Evolutionary conservation across 2,329 filamentous ascomycete genomes (phyloP), one percentile per base, ranked within the genome.

Genomic region (Aspergillus brunneoviolaceus): DNA sequence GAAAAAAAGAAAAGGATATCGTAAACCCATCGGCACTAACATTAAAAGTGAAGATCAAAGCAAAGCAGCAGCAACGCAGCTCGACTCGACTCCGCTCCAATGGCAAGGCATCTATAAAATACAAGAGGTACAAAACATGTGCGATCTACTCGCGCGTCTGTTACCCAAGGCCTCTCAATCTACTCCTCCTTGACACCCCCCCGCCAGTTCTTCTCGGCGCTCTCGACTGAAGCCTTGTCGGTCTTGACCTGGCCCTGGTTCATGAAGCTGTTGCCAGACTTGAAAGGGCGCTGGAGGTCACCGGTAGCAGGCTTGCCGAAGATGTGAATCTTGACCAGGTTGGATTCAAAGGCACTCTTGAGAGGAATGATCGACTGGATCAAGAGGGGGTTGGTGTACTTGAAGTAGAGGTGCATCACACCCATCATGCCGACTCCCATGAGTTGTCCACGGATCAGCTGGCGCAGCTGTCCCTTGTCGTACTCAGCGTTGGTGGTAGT

Each of bases 291-390:
- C 86, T 96, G 95, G 69, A 99, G 86, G 66, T 99, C 95, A 57
- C 94, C 95, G 60, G 83, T 86, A 47, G 95, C 94, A 45, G 94
- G 87, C 78, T 95, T 83, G 72, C 93, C 93, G 66, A 93, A 90
- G 65, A 99, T 69, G 81, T 98, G 90, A 74, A 99, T 94, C 87
- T 98, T 97, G 84, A 95, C 86, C 71, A 97, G 83, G 84, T 97
- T 98, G 81, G 89, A 85, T 84, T 99, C 95, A 79, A 99, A 86
- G 50, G 92, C 94, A 75, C 90, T 86, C 89, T 99, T 99, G 79
- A 98, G 84, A 35, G 95, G 95, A 75, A 99, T 95, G 82, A 99
- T 96, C 77, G 90, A 96, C 87, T 99, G 95, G 82, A 99, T 96
- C 73, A 97, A 84, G 55, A 99, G 90, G 48, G 95, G 95, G 87